Conservation (phyloP, 2,329 filamentous ascomycete genomes). For the Pseudovirgaria hyperparasitica region DNA sequence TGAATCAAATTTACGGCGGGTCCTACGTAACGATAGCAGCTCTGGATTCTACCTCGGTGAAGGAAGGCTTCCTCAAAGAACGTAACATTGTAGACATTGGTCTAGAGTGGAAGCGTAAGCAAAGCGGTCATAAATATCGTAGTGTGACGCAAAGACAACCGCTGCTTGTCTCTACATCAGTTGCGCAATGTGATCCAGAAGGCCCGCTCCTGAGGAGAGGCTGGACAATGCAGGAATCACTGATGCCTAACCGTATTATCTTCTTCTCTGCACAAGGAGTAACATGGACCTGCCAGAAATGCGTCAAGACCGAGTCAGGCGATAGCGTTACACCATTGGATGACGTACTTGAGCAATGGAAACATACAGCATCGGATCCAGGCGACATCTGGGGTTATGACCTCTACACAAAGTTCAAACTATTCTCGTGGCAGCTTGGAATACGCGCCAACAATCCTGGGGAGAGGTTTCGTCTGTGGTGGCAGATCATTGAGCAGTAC, state of each 20-base stretch:
- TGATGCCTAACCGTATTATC: constrained; percentile 4
- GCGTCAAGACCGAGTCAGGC: not conserved
- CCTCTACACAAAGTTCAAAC: constrained; percentile 3
- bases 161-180: too few relatives aligned
- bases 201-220: constrained; percentile 2
- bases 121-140: too few relatives aligned
- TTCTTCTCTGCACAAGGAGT: constrained; percentile 1
- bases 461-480: constrained; percentile 3
- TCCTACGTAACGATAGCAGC: constrained; percentile 1
- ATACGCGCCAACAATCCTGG: not conserved
- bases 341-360: not conserved
- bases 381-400: constrained; percentile 1
- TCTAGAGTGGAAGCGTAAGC: not conserved
- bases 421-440: constrained; percentile 1
- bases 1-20: constrained; percentile 3
- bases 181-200: too few relatives aligned
- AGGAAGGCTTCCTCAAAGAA: not conserved
- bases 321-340: constrained; percentile 1
- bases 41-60: not conserved
- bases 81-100: constrained; percentile 1
- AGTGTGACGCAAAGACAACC: too few relatives aligned
- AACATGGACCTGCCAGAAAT: constrained; percentile 3
- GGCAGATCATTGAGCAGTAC: constrained; percentile 2
- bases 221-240: constrained; percentile 5
- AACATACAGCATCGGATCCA: not conserved